Conservation (phyloP, 306 rosid species). For the Abrus pulchellus region DNA sequence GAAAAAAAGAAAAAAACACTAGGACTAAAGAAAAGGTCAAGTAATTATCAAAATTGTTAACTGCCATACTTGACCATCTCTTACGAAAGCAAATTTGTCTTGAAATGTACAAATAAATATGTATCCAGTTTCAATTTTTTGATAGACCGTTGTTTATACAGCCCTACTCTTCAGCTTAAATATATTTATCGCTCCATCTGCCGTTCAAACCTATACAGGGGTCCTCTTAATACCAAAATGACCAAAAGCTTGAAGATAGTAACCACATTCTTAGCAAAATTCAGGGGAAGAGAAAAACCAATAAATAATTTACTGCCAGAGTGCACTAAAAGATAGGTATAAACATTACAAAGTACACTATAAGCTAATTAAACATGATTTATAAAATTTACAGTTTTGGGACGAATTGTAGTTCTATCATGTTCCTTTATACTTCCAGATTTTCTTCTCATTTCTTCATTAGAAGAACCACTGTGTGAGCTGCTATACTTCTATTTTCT, state of each 20-base stretch:
- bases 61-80: not conserved
- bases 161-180: not conserved
- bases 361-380: constrained; percentile 32
- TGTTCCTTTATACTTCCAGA: constrained; percentile 22
- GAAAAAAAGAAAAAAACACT: not conserved
- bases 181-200: not conserved
- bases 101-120: not conserved
- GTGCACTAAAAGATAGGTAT: constrained; percentile 26
- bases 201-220: not conserved
- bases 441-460: constrained; percentile 70
- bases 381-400: not conserved
- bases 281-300: constrained; percentile 5
- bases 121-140: not conserved
- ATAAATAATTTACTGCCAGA: not conserved
- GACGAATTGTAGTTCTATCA: constrained; percentile 16
- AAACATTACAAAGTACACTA: constrained; percentile 13
- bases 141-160: not conserved
- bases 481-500: constrained; percentile 95
- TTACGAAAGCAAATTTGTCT: not conserved
- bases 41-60: not conserved
- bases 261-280: not conserved
- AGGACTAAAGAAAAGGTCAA: not conserved
- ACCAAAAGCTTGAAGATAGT: not conserved
- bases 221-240: not conserved
- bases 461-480: constrained; percentile 94